Evolutionary conservation across 345 rosid genomes (phyloP).

Genomic region (Conringia planisiliqua): DNA sequence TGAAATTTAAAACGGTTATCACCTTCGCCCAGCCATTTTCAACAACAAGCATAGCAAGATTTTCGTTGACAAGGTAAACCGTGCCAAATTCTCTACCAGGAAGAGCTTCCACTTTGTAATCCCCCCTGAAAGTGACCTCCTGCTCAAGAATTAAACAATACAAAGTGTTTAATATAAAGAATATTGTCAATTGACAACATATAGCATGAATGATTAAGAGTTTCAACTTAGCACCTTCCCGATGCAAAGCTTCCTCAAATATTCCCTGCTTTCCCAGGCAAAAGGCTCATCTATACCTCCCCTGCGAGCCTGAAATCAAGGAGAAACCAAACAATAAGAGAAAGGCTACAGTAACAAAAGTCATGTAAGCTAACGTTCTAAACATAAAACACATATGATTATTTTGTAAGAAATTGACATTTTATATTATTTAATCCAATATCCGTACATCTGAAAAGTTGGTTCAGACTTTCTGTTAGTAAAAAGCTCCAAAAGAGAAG

Average conservation of each 20-base stretch:
- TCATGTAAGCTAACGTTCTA: neutral
- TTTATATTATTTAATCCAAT: neutral
- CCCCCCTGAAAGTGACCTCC: conserved; percentile 92
- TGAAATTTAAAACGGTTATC: neutral
- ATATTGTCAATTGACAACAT: neutral
- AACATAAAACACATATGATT: neutral
- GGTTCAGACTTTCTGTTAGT: neutral
- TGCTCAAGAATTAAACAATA: conserved; percentile 24
- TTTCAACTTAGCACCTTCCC: conserved; percentile 69
- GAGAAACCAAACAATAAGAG: conserved; percentile 19
- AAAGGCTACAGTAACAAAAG: neutral
- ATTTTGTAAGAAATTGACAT: neutral
- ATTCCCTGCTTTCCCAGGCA: conserved; percentile 97
- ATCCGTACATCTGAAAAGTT: neutral
- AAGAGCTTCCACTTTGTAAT: conserved; percentile 66
- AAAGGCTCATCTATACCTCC: conserved; percentile 89
- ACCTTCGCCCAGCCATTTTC: conserved; percentile 96
- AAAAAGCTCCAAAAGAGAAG: neutral
- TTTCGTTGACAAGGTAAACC: conserved; percentile 76
- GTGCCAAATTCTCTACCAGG: conserved; percentile 86
- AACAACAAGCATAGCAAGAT: conserved; percentile 72
- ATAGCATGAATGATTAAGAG: neutral
- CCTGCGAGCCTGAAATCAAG: conserved; percentile 61
- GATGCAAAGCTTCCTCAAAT: conserved; percentile 87
- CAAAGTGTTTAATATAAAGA: neutral